Evolutionary conservation across 176 grass and related monocot genomes (phyloP).

Genomic region (Ananas comosus): DNA sequence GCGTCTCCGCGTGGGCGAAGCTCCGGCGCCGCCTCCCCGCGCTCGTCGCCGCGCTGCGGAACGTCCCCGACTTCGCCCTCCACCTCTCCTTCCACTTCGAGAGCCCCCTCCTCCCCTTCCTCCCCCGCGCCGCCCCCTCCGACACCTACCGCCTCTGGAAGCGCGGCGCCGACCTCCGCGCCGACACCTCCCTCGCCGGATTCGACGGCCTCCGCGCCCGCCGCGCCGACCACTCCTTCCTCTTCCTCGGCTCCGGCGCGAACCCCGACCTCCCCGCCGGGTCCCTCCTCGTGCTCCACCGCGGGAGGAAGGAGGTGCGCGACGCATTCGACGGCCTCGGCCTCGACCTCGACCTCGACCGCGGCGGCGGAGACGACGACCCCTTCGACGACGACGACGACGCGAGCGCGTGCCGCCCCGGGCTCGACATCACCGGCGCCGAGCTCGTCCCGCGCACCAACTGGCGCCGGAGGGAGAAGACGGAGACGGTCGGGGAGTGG

Average conservation of each 20-base stretch:
- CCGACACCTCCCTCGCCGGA: slow-evolving; percentile 79
- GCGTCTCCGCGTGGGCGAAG: slow-evolving; percentile 62
- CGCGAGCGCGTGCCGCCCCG: slow-evolving; percentile 66
- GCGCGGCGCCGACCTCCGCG: slow-evolving; percentile 62
- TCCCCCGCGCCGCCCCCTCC: slow-evolving; percentile 68
- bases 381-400: slow-evolving; percentile 63
- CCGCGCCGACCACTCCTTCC: slow-evolving; percentile 71
- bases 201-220: slow-evolving; percentile 84
- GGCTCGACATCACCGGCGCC: slow-evolving; percentile 67
- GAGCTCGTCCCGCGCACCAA: slow-evolving; percentile 71
- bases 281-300: slow-evolving; percentile 87
- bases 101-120: slow-evolving; percentile 77
- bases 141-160: slow-evolving; percentile 98
- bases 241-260: slow-evolving; percentile 69
- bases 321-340: slow-evolving; percentile 59
- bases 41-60: slow-evolving; percentile 53
- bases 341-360: neutral
- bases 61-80: slow-evolving; percentile 78
- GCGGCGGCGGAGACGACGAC: slow-evolving; percentile 37
- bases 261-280: slow-evolving; percentile 45
- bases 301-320: slow-evolving; percentile 61
- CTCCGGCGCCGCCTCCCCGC: slow-evolving; percentile 62
- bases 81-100: slow-evolving; percentile 91
- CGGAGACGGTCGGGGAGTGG: slow-evolving; percentile 81
- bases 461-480: slow-evolving; percentile 93